phyloP scores from a whole-genome alignment of 1,284 basidiomycete genomes.

The Cryptococcus amylolentus region DNA sequence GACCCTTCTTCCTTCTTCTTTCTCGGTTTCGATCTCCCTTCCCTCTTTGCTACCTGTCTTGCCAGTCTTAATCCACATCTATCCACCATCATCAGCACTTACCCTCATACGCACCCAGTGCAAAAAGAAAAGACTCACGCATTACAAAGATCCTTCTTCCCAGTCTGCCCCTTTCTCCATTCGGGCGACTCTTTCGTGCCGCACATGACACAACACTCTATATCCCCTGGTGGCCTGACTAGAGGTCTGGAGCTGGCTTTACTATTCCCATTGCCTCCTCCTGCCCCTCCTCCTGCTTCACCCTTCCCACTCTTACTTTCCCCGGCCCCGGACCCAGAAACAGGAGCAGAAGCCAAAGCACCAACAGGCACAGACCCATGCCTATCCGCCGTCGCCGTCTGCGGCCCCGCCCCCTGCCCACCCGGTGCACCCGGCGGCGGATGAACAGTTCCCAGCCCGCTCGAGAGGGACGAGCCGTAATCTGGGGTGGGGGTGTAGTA shows the following conservation, averaged over 20 bases:
- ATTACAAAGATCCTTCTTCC: conserved; percentile 88
- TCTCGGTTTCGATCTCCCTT: conserved; percentile 47
- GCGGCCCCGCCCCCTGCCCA: not conserved
- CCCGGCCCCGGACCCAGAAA: not conserved
- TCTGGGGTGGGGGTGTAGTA: too few relatives aligned
- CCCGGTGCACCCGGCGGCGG: too few relatives aligned
- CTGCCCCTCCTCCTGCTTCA: not conserved
- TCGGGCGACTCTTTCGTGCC: conserved; percentile 81
- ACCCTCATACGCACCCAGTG: not conserved
- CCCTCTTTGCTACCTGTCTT: conserved; percentile 45
- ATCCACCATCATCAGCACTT: not conserved
- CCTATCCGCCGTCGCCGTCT: too few relatives aligned
- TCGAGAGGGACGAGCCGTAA: too few relatives aligned
- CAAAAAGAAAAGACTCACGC: conserved; percentile 62
- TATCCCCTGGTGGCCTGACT: conserved; percentile 61
- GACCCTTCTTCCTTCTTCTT: conserved; percentile 25
- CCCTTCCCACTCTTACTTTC: not conserved
- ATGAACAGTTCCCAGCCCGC: too few relatives aligned
- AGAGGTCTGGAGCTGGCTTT: conserved; percentile 20
- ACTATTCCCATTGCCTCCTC: not conserved
- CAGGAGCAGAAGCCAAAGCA: too few relatives aligned
- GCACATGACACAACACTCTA: conserved; percentile 75
- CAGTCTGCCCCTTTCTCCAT: conserved; percentile 80
- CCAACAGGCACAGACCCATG: too few relatives aligned
- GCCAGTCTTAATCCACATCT: conserved; percentile 47